Evolutionary conservation across 2,329 filamentous ascomycete species (phyloP), one percentile per base, ranked within the genome.

Genomic region (Aureobasidium sp.): DNA sequence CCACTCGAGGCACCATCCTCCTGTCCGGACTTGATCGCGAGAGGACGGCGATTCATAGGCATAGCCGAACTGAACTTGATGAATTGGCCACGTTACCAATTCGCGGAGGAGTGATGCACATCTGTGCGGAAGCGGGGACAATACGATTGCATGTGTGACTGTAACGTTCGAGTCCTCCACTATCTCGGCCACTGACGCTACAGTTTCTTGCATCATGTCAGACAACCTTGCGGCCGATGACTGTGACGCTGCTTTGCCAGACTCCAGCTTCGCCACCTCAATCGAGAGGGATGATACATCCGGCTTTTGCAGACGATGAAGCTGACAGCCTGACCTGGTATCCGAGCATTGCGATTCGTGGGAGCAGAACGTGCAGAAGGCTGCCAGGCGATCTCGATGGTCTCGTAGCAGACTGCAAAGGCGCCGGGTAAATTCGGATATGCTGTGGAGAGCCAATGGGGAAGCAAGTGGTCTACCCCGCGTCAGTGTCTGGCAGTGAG

Each of bases 111-210:
- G 30, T 9, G 42, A 30, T 30, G 44, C 60, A 41, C 41, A 64
- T 13, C 29, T 58, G 21, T 41, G 48, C 15, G 63, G 49, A 16
- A 62, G 52, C 5, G 67, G 63, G 30, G 67, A 67, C 15, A 68
- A 34, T 5, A 68, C 49, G 30, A 68, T 52, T 27, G 65, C 53
- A 36, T 65, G 63, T 36, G 50, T 50, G 29, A 32, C 6, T 25
- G 16, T 41, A 10, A 25, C 42, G 16, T n/a, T 25, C 6, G 29
- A 29, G 6, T 30, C 54, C 10, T 48, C 25, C 3, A 15, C 6
- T 11, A 3, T 27, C 34, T 32, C 45, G 27, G 16, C 25, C 32
- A 48, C 54, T n/a, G 57, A 41, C 10, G 36, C n/a, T 25, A 59
- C 25, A 32, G 27, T 29, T 25, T 59, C 34, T 8, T 59, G 57